Percentiles rank a stretch among this genome's conserved stretches.
These are phyloP conservation scores for Coemansia sp. DNA, from an alignment of 192 early-diverging fungal genomes.

Conservation along the genomic window DNA sequence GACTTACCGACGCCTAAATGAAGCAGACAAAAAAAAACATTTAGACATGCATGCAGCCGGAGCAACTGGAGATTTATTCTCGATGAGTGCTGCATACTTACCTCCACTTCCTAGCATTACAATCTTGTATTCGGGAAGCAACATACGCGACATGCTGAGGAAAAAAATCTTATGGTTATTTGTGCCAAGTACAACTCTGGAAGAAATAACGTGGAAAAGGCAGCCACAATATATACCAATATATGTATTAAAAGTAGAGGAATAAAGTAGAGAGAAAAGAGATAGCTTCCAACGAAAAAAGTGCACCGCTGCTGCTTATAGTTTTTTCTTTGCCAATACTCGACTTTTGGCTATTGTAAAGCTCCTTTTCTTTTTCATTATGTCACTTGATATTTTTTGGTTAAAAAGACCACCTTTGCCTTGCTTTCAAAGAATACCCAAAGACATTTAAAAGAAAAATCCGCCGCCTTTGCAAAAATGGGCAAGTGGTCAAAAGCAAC, in stretches of 20 bases:
- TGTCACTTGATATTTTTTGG: too few species aligned
- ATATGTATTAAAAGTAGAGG: too few species aligned
- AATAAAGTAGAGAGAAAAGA: too few species aligned
- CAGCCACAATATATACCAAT: too few species aligned
- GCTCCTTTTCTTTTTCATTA: too few species aligned
- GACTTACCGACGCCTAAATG: conserved; percentile 72
- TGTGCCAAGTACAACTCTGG: background rate
- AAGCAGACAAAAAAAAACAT: background rate
- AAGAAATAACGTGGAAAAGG: too few species aligned
- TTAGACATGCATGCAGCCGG: background rate
- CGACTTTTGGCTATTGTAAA: too few species aligned
- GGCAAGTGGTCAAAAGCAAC: conserved; percentile 3
- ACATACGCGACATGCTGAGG: conserved; percentile 41
- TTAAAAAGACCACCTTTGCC: background rate
- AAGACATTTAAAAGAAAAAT: background rate
- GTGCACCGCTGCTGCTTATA: too few species aligned
- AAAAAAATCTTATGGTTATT: background rate
- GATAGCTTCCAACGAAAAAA: too few species aligned
- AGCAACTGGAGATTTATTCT: too few species aligned
- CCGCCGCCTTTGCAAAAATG: background rate
- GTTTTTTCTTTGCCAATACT: too few species aligned
- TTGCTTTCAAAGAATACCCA: background rate
- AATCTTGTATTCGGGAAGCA: conserved; percentile 85
- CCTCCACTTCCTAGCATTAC: conserved; percentile 93
- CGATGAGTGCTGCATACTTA: conserved; percentile 35